phyloP scores from a whole-genome alignment of 2,329 filamentous ascomycete genomes.

The Sporothrix schenckii region DNA sequence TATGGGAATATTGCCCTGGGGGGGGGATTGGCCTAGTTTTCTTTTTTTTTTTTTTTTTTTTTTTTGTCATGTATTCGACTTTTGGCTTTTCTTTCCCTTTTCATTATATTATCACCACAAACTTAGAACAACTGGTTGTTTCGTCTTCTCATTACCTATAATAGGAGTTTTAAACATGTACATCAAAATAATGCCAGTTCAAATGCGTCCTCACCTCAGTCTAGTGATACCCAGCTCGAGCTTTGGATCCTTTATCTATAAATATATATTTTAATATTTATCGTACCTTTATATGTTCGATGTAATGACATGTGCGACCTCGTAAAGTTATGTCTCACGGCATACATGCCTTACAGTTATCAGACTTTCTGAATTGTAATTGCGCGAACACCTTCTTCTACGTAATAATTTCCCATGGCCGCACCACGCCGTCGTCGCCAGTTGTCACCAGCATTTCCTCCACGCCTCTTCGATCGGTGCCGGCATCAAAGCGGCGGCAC shows the following conservation, averaged over 20 bases:
- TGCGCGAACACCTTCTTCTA: not conserved
- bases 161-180: not conserved
- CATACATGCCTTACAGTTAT: not conserved
- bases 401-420: slow-evolving; percentile 67
- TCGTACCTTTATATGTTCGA: not conserved
- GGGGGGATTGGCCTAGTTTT: not conserved
- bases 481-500: slow-evolving; percentile 76
- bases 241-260: not conserved
- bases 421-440: slow-evolving; percentile 87
- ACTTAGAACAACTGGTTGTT: slow-evolving; percentile 4
- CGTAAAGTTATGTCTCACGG: not conserved
- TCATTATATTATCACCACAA: not conserved
- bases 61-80: not conserved
- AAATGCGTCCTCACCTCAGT: not conserved
- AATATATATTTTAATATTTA: not conserved
- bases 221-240: not conserved
- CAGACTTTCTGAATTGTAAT: not conserved
- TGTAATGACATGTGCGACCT: not conserved
- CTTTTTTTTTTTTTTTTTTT: not conserved
- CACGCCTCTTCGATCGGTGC: slow-evolving; percentile 53
- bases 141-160: not conserved
- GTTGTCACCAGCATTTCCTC: slow-evolving; percentile 91
- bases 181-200: not conserved
- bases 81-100: slow-evolving; percentile 7
- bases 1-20: slow-evolving; percentile 9